Conservation (phyloP, 2,329 filamentous ascomycete species). For the Tolypocladium nubicola region DNA sequence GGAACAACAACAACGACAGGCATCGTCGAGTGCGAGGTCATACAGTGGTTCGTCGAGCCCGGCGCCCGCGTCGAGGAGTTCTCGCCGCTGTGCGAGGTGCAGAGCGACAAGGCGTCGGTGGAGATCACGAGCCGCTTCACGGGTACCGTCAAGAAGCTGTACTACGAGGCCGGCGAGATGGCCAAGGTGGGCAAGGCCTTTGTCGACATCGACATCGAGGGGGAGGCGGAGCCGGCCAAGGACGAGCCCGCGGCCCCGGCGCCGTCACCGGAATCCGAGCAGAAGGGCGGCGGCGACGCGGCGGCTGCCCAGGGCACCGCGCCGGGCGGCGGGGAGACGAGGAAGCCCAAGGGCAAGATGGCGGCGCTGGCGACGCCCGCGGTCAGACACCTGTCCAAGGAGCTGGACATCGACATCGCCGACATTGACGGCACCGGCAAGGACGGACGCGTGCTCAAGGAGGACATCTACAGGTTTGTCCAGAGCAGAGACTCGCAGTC, state of each 20-base stretch:
- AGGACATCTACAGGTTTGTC: constrained; percentile 71
- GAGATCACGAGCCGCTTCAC: constrained; percentile 95
- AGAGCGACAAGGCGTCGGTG: constrained; percentile 86
- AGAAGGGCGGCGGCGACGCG: not conserved
- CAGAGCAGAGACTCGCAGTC: constrained; percentile 34
- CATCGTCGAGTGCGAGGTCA: constrained; percentile 96
- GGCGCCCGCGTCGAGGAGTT: constrained; percentile 95
- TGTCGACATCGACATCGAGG: constrained; percentile 88
- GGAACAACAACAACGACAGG: constrained; percentile 39
- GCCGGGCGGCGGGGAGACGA: not conserved
- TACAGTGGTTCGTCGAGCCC: constrained; percentile 98
- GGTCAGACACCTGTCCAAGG: constrained; percentile 77
- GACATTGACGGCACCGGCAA: constrained; percentile 77
- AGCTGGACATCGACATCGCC: constrained; percentile 65
- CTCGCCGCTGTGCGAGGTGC: constrained; percentile 94
- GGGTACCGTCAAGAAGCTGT: constrained; percentile 88
- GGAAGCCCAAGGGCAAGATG: constrained; percentile 46
- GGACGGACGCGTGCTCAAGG: constrained; percentile 84
- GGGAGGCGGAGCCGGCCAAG: constrained; percentile 29
- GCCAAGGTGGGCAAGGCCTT: constrained; percentile 90
- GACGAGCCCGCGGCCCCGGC: constrained; percentile 15
- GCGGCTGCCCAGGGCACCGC: not conserved
- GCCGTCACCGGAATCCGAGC: constrained; percentile 1
- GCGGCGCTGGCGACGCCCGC: constrained; percentile 80
- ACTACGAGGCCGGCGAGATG: constrained; percentile 95